Evolutionary conservation across 495 filamentous ascomycete species (phyloP).

Genomic region (Podospora conica): DNA sequence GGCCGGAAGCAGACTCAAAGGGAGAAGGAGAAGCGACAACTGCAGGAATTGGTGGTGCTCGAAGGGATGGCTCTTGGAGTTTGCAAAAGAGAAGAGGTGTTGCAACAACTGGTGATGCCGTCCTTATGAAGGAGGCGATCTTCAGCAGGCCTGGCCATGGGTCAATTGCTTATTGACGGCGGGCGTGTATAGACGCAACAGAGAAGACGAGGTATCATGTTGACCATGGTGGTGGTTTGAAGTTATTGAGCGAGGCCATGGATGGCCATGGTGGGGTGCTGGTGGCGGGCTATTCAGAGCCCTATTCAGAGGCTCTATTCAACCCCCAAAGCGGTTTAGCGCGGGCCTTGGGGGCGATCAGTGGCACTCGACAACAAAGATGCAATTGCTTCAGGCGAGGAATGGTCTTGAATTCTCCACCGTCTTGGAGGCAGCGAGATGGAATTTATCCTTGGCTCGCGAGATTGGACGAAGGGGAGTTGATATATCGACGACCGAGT

Average conservation of each 20-base stretch:
- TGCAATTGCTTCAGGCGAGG: background rate
- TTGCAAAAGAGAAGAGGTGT: background rate
- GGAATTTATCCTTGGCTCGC: background rate
- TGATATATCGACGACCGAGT: background rate
- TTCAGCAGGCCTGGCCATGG: background rate
- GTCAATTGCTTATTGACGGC: background rate
- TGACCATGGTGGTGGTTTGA: background rate
- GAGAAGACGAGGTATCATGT: background rate
- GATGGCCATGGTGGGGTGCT: background rate
- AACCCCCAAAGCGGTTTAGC: conserved; percentile 26
- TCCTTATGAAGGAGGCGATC: background rate
- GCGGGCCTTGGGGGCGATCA: background rate
- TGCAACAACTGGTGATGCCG: background rate
- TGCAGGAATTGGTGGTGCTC: background rate
- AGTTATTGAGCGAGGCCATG: background rate
- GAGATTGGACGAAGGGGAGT: background rate
- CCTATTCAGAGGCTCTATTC: conserved; percentile 33
- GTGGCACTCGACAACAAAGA: background rate
- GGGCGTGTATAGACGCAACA: background rate
- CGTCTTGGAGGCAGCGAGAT: background rate
- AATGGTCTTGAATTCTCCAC: too few relatives aligned
- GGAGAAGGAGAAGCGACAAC: background rate
- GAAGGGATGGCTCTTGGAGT: background rate
- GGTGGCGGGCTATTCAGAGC: conserved; percentile 11
- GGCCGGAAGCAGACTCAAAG: background rate